Conservation (phyloP, 1,284 basidiomycete species). For the Ganoderma boninense region DNA sequence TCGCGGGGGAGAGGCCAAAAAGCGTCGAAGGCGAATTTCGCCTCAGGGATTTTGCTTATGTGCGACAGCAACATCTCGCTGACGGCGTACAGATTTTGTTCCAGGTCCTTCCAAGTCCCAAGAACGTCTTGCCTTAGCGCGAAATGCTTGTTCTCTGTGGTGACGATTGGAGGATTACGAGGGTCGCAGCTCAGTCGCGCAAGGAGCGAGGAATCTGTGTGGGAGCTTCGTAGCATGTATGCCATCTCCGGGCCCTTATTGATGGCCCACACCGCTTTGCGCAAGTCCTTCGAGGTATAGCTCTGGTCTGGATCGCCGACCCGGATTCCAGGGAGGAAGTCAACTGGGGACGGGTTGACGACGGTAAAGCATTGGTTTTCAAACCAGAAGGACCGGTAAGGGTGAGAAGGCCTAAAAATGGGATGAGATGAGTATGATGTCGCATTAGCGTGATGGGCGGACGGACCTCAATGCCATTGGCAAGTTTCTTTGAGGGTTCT, state of each 20-base stretch:
- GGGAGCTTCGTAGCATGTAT: conserved; percentile 1
- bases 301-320: background rate
- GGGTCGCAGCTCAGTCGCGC: background rate
- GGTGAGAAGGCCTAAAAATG: background rate
- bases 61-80: background rate
- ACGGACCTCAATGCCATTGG: background rate
- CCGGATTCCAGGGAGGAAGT: background rate
- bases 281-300: background rate
- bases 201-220: background rate
- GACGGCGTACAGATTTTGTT: background rate
- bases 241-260: background rate
- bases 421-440: background rate
- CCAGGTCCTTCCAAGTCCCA: background rate
- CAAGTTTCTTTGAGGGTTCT: background rate
- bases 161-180: background rate
- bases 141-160: background rate
- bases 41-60: background rate
- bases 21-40: background rate
- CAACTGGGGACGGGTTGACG: background rate
- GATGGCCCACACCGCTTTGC: background rate
- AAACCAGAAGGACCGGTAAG: background rate
- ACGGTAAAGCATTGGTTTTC: background rate
- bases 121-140: background rate
- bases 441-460: background rate
- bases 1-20: background rate